These are phyloP conservation scores for Spinellus fusiger DNA, from an alignment of 192 early-diverging fungal genomes.

Conservation along the genomic window DNA sequence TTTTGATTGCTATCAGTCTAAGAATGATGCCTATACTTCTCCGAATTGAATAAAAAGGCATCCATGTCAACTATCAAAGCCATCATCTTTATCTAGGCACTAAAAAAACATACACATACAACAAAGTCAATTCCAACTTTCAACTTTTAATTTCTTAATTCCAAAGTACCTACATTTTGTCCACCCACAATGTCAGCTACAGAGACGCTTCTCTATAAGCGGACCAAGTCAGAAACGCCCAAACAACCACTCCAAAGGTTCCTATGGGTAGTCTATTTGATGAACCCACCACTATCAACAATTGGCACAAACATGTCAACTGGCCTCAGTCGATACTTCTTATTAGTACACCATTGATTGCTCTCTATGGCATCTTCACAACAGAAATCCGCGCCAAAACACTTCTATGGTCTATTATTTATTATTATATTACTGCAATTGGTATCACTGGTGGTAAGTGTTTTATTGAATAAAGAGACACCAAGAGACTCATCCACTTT, in stretches of 20 bases:
- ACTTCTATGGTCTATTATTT: slow-evolving; percentile 59
- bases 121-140: not conserved
- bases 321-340: slow-evolving; percentile 65
- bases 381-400: slow-evolving; percentile 66
- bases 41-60: not conserved
- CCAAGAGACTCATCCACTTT: not conserved
- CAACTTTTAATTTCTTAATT: not conserved
- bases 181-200: not conserved
- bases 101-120: not conserved
- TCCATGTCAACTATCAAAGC: not conserved
- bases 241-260: slow-evolving; percentile 10
- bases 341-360: slow-evolving; percentile 65
- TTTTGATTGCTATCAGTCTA: not conserved
- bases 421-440: slow-evolving; percentile 74
- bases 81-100: not conserved
- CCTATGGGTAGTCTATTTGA: slow-evolving; percentile 25
- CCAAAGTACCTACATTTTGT: no score
- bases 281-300: slow-evolving; percentile 41
- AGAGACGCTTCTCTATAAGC: slow-evolving; percentile 2
- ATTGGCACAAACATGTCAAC: slow-evolving; percentile 55
- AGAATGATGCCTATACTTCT: not conserved
- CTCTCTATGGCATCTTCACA: slow-evolving; percentile 68
- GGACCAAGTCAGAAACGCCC: slow-evolving; percentile 21
- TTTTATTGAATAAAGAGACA: no score
- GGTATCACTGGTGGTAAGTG: slow-evolving; percentile 9